phyloP scores from a whole-genome alignment of 306 rosid genomes.

The Castanopsis chinensis region DNA sequence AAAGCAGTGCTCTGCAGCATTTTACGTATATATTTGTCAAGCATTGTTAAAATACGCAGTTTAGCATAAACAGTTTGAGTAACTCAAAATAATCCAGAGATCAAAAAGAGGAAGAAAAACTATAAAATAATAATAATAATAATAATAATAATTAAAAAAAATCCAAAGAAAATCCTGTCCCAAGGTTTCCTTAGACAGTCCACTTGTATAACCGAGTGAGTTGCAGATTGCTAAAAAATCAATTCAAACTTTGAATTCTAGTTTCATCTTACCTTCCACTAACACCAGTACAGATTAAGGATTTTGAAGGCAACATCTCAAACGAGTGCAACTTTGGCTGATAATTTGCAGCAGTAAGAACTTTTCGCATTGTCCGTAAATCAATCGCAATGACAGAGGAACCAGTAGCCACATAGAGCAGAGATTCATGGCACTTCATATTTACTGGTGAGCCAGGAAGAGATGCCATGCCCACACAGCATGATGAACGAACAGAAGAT shows the following conservation, averaged over 20 bases:
- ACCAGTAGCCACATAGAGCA: slow-evolving; percentile 69
- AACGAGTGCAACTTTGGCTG: slow-evolving; percentile 54
- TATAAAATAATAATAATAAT: too few species aligned
- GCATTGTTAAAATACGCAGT: too few species aligned
- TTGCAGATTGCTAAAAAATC: background rate
- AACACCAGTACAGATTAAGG: slow-evolving; percentile 66
- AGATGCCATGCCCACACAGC: slow-evolving; percentile 80
- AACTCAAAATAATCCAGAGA: too few species aligned
- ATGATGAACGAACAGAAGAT: slow-evolving; percentile 60
- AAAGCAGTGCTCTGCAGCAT: slow-evolving; percentile 76
- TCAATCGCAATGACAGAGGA: slow-evolving; percentile 66
- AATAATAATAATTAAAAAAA: too few species aligned
- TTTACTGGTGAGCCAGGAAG: slow-evolving; percentile 53
- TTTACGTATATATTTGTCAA: background rate
- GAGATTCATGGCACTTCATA: slow-evolving; percentile 75
- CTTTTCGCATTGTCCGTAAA: slow-evolving; percentile 81
- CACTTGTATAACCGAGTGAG: background rate
- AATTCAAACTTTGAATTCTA: background rate
- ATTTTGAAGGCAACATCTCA: slow-evolving; percentile 60
- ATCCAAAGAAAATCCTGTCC: background rate
- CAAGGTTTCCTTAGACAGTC: slow-evolving; percentile 3
- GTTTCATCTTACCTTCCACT: slow-evolving; percentile 50
- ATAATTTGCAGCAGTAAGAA: slow-evolving; percentile 48
- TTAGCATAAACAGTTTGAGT: too few species aligned
- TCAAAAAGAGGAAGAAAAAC: too few species aligned